These are phyloP conservation scores for Naganishia cerealis DNA, from an alignment of 1,284 basidiomycete species.

Conservation along the genomic window DNA sequence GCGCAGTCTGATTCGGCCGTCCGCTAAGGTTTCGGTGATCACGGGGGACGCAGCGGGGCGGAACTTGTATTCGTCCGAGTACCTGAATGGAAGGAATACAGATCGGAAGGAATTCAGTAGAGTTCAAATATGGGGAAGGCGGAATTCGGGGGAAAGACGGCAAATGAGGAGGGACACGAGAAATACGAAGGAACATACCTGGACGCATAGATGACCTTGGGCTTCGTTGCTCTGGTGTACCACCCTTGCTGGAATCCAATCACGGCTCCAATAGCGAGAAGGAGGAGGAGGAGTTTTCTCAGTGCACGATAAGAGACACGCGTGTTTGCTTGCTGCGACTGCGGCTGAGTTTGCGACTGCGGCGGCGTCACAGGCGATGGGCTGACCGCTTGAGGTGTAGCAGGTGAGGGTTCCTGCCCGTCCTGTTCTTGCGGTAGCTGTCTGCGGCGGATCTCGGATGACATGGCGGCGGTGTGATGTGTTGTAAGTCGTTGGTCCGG, in stretches of 20 bases:
- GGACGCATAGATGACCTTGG: constrained; percentile 52
- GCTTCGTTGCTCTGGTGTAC: constrained; percentile 37
- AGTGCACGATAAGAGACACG: not conserved
- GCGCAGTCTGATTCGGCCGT: constrained; percentile 52
- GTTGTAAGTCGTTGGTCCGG: not conserved
- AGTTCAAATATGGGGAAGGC: not conserved
- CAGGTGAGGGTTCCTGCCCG: not conserved
- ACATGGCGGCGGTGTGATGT: constrained; percentile 1
- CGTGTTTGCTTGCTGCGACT: not conserved
- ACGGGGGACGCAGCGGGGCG: constrained; percentile 55
- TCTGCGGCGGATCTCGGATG: constrained; percentile 18
- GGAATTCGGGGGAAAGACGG: not conserved
- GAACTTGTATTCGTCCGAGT: constrained; percentile 54
- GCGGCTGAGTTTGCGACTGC: not conserved
- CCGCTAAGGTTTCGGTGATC: constrained; percentile 53
- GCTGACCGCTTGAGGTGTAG: not conserved
- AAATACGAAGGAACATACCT: constrained; percentile 41
- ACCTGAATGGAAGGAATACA: constrained; percentile 39
- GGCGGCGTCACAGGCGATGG: not conserved
- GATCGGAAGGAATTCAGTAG: not conserved
- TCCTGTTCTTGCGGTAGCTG: not conserved
- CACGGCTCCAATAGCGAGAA: not conserved
- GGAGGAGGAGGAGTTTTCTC: constrained; percentile 5
- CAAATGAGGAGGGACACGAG: not conserved
- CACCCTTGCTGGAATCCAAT: constrained; percentile 15